Evolutionary conservation across 176 grass and related monocot genomes (phyloP), one percentile per base, ranked within the genome.

Genomic region (Bonia amplexicaulis): DNA sequence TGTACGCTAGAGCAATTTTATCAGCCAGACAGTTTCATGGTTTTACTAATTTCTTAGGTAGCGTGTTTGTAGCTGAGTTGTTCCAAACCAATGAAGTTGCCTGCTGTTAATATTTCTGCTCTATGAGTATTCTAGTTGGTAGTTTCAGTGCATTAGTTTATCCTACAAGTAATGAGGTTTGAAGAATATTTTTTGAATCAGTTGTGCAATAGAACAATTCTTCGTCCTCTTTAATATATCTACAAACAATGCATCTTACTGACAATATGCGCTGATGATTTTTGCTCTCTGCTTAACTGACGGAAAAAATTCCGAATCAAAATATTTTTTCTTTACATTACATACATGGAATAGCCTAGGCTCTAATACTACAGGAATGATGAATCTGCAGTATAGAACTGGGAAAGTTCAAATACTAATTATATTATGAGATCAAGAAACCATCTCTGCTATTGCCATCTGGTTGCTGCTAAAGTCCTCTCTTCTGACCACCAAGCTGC

Each of bases 51-150:
- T 79, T 77, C 29, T 26, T 63, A 25, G 6, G 1, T 15, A 48
- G 29, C 1, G 22, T 48, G 60, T 66, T n/a, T 73, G 7, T 52
- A 20, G 57, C 22, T 46, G 45, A 33, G 66, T 40, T 46, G 33
- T 42, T 78, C 76, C n/a, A 35, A 33, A 77, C 19, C 25, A 6
- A 41, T 52, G 48, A 79, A 59, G 61, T 15, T 26, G 70, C 57
- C 57, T 20, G 39, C 65, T 60, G 66, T 48, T 82, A 64, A 86
- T 73, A 66, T 82, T 73, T 88, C 12, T 65, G 35, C 55, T 75
- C 63, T 35, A 69, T 19, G 45, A 33, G 49, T 57, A 46, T 71
- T 77, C 51, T 49, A 84, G 68, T 64, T 57, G 60, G 49, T 72
- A 71, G 55, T 9, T 72, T 82, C 47, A 35, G 13, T 17, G 20